Base-by-base conservation (phyloP, 1,284 basidiomycete genomes). In the Cryptococcus sp. region DNA sequence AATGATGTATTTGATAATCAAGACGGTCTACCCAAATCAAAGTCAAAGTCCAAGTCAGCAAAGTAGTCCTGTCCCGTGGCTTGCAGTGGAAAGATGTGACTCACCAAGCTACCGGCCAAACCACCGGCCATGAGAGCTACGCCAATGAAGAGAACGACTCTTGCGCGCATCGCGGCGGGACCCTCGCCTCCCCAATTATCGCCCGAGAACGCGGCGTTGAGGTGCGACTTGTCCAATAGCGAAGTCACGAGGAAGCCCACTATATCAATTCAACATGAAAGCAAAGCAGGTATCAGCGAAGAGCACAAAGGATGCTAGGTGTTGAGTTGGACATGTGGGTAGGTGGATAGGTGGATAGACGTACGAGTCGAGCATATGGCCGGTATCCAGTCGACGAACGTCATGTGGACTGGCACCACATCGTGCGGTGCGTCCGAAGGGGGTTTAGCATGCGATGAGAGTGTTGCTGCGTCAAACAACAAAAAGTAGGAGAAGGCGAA, bases 41-140 rank as follows among this genome's bases (percentile, higher is more conserved):
- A 22, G 29, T n/a, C 43, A 43, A 47, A 45, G 26, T 15, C 34
- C 37, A 34, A 22, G 26, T 46, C 17, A 52, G 25, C 43, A 7
- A 19, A 41, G 13, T 34, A 5, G 8, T 34, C 3, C 13, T 34
- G 29, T 10, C n/a, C n/a, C n/a, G n/a, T n/a, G n/a, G n/a, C n/a
- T n/a, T n/a, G 8, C 29, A 10, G 8, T 29, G 26, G 2, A 34
- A 13, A 7, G 13, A 13, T 13, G 8, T 6, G 10, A 86, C 90
- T 71, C 71, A 93, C 91, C 69, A 95, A 84, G 72, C 91, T 93
- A 46, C 94, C 94, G 13, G 94, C 94, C 52, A 98, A 78, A 1
- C 94, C 95, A 25, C 94, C 94, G 0, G 94, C 94, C 91, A 98
- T 92, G 52, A 98, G 79, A 0, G 95, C 93, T 72, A 99, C 97